Base-by-base conservation (phyloP, 306 rosid genomes). In the Citrullus colocynthis region DNA sequence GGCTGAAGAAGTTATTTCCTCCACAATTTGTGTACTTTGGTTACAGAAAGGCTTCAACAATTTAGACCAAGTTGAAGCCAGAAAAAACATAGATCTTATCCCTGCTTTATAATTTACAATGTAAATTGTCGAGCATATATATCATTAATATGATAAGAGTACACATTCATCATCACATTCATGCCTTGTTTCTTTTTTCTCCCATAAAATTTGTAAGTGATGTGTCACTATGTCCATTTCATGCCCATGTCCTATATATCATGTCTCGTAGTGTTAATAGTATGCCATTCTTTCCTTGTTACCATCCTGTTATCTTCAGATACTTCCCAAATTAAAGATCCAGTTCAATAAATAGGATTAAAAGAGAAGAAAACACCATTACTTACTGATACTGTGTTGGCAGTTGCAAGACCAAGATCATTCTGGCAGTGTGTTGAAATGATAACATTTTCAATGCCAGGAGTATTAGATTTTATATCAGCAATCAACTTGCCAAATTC, bases 341-440 rank as follows among this genome's bases (percentile, higher is more conserved):
- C 30, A 52, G 41, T 24, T n/a, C 6, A 52, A 59, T 5, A 52
- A 8, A 32, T 20, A 34, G 28, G 4, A 52, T 41, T 4, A 30
- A 74, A 2, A 41, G 28, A 16, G 18, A 62, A 55, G 56, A 67
- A 78, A 76, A 30, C 54, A 54, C 36, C n/a, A 79, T 32, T 58
- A 32, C 60, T 80, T 86, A 96, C 99, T 87, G 86, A 87, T 63
- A 96, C 44, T 60, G 99, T 96, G 83, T 96, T 96, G 63, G 99
- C 96, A 28, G 98, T 89, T 59, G 99, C 80, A 54, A 89, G 98
- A 58, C 99, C 99, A 80, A 96, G 97, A 88, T 96, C 99, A 79
- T 96, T 92, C 82, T 96, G 99, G 81, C 99, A 96, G 84, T 96
- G 99, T 20, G 98, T 91, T n/a, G 99, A 96, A 74, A 96, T 89